A percentile compares a stretch with the other conserved stretches of the same genome.
Conservation (phyloP, 163 green algal genomes). For the Volvox carteri region DNA sequence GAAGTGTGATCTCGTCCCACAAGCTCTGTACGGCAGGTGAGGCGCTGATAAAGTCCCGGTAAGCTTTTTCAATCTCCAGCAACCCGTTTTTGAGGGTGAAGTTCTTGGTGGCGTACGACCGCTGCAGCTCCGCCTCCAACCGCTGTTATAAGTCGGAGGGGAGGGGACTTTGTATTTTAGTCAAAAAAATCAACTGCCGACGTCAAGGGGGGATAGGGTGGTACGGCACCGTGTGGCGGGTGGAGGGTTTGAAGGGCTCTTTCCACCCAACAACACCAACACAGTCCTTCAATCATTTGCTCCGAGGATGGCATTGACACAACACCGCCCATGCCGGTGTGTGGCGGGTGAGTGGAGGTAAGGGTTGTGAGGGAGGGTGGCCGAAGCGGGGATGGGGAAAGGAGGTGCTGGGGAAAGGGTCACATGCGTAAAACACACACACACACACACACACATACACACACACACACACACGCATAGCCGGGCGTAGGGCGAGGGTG, state of each 20-base stretch:
- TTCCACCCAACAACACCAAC: too few species aligned
- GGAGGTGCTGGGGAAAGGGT: background rate
- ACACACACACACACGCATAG: background rate
- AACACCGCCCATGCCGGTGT: too few species aligned
- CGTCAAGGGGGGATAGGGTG: too few species aligned
- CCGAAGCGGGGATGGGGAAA: background rate
- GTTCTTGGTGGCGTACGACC: slow-evolving; percentile 76
- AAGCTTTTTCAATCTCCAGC: slow-evolving; percentile 76
- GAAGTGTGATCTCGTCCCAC: slow-evolving; percentile 64
- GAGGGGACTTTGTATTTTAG: too few species aligned
- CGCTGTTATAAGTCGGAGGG: too few species aligned
- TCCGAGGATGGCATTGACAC: too few species aligned
- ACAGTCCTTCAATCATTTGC: too few species aligned
- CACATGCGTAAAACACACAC: background rate
- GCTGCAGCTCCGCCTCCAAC: slow-evolving; percentile 70
- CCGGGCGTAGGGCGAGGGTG: too few species aligned
- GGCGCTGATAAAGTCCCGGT: slow-evolving; percentile 62
- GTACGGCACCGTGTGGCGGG: too few species aligned
- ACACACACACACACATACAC: background rate
- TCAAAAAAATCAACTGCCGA: too few species aligned
- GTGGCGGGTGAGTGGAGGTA: slow-evolving; percentile 11
- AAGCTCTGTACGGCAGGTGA: slow-evolving; percentile 58
- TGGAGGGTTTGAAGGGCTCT: too few species aligned
- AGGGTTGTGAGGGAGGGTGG: background rate
- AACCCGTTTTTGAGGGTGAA: slow-evolving; percentile 74